Percentiles rank a stretch among this genome's conserved stretches.
Evolutionary conservation across 441 rosid species (phyloP).

Genomic region (Gossypium gossypioides): DNA sequence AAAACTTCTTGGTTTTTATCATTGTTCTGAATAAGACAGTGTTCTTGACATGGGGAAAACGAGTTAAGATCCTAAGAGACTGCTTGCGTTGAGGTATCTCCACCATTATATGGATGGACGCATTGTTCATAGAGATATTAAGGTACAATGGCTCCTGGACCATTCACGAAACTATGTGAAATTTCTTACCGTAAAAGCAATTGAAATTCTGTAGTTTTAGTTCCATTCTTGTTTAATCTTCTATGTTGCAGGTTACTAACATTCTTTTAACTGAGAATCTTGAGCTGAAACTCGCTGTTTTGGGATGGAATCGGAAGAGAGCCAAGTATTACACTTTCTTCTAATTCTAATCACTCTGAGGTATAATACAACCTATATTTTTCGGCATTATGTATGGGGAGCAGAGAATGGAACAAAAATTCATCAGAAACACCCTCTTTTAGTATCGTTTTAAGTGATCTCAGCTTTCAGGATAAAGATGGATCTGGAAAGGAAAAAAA

Average conservation of each 20-base stretch:
- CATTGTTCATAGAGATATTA: conserved; percentile 59
- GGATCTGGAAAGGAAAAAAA: neutral
- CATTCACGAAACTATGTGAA: neutral
- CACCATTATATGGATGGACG: conserved; percentile 52
- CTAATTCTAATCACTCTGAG: too few species aligned
- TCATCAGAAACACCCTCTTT: neutral
- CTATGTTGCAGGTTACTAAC: conserved; percentile 44
- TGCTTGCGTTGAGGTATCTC: conserved; percentile 49
- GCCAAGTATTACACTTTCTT: conserved; percentile 38
- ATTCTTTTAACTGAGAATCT: conserved; percentile 46
- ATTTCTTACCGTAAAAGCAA: neutral
- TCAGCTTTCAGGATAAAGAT: neutral
- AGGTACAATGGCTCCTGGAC: conserved; percentile 24
- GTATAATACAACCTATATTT: too few species aligned
- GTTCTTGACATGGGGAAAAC: conserved; percentile 40
- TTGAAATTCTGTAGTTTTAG: too few species aligned
- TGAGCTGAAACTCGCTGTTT: conserved; percentile 56
- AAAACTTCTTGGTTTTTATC: neutral
- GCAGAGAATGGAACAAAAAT: neutral
- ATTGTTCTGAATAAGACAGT: conserved; percentile 31
- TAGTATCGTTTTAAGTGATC: neutral
- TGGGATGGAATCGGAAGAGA: conserved; percentile 56
- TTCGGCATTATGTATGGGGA: neutral
- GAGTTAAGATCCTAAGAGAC: conserved; percentile 46
- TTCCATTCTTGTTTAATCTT: neutral